Conservation (phyloP, 1,284 basidiomycete genomes). For the Pascua sp. region DNA sequence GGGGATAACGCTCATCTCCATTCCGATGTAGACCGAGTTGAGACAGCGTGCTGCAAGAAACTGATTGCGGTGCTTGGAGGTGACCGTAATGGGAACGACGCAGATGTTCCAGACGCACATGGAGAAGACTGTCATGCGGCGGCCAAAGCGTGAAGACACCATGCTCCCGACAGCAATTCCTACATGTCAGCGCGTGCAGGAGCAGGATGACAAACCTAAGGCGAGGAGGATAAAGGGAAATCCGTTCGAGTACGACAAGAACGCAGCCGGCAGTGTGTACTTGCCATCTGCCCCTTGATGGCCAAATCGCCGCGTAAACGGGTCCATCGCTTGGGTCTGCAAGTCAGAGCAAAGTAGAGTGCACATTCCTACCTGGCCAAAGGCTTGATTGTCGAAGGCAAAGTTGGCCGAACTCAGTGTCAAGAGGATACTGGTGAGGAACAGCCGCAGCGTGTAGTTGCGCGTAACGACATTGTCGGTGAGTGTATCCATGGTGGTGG, state of each 20-base stretch:
- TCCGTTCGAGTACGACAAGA: conserved; percentile 10
- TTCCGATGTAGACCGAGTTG: conserved; percentile 18
- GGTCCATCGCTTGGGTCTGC: conserved; percentile 18
- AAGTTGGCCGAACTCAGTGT: conserved; percentile 14
- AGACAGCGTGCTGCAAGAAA: conserved; percentile 9
- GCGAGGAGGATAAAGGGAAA: conserved; percentile 6
- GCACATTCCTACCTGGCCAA: conserved; percentile 5
- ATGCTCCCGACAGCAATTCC: conserved; percentile 11
- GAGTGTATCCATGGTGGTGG: conserved; percentile 3
- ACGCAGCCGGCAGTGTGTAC: conserved; percentile 5
- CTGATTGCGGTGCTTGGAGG: conserved; percentile 5
- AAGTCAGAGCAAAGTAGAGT: background rate
- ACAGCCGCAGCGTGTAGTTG: conserved; percentile 13
- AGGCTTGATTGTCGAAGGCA: conserved; percentile 8
- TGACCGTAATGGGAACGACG: conserved; percentile 13
- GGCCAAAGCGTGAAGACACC: conserved; percentile 12
- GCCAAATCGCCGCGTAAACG: conserved; percentile 13
- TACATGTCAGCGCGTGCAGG: background rate
- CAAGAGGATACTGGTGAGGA: conserved; percentile 8
- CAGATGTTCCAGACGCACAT: conserved; percentile 16
- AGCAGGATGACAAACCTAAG: background rate
- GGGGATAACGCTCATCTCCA: conserved; percentile 17
- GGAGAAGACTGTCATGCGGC: conserved; percentile 13
- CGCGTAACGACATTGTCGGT: conserved; percentile 5
- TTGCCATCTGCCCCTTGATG: conserved; percentile 1